Evolutionary conservation across 768 basidiomycete species (phyloP), one percentile per base, ranked within the genome.

Genomic region (Termitomyces sp.): DNA sequence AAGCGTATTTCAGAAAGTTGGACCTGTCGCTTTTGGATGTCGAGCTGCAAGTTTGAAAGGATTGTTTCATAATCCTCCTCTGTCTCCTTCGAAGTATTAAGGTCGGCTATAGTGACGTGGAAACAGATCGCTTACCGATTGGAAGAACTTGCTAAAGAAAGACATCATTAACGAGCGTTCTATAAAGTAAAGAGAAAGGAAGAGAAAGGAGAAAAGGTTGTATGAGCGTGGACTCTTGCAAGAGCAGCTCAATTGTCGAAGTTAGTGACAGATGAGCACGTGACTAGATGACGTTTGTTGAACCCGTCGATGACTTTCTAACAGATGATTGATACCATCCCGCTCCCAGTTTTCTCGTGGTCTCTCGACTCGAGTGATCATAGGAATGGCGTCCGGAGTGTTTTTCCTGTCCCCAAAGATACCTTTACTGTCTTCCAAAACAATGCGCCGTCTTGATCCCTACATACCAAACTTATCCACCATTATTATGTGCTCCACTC

Each of bases 1-100:
- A 91, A 73, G n/a, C 90, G 85, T 62, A 96, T 89, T 67, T 92
- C 92, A 1, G 87, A 84, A 16, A 94, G 81, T 58, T 82, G 80
- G 43, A 82, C 77, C 71, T 90, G 87, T 14, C 88, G 84, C 60
- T 87, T 84, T 66, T 85, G 81, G 56, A 94, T 87, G 66, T 88
- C 82, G 24, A 74, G 69, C 9, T 86, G 85, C 54, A 94, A 78
- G 46, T 75, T 70, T 24, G 86, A 80, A 30, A 94, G 82, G 57
- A 90, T 72, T 22, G 85, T 79, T 66, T 92, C 90, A 67, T 88
- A 92, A 74, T 94, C 87, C 63, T 91, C 88, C 18, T 86, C 79
- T 43, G 75, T 72, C 67, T 73, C 78, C 81, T 81, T 59, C 61
- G 57, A n/a, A 22, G 10, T 33, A 20, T 42, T n/a, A 26, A 20